Conservation (phyloP, 179 eudicot species). For the Sideroxylon spinosum region DNA sequence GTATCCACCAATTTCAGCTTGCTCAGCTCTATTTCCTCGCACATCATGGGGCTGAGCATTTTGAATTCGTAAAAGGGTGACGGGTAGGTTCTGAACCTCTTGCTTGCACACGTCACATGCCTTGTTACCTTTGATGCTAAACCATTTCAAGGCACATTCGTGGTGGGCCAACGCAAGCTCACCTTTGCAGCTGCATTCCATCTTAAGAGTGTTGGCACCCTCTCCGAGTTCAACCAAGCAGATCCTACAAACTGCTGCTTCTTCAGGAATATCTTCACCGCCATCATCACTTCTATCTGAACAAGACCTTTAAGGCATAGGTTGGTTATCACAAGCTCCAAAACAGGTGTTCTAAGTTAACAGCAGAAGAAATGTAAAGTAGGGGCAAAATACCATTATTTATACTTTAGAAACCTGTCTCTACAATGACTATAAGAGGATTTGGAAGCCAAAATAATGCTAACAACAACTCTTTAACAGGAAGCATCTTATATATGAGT, state of each 20-base stretch:
- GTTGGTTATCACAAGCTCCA: constrained; percentile 23
- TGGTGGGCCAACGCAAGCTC: constrained; percentile 93
- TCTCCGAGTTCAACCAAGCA: constrained; percentile 85
- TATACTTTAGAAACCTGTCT: background rate
- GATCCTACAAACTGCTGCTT: constrained; percentile 97
- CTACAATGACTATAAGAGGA: background rate
- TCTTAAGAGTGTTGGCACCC: constrained; percentile 73
- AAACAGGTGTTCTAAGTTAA: constrained; percentile 4
- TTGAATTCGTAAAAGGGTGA: constrained; percentile 74
- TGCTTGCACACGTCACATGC: constrained; percentile 86
- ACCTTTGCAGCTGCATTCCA: constrained; percentile 98
- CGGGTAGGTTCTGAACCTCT: constrained; percentile 86
- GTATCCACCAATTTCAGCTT: constrained; percentile 40
- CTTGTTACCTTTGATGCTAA: constrained; percentile 93
- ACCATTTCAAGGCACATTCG: constrained; percentile 96
- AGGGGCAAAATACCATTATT: background rate
- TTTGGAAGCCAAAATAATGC: background rate
- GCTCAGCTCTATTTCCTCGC: constrained; percentile 32
- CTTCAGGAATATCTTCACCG: constrained; percentile 80
- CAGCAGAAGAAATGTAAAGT: constrained; percentile 9
- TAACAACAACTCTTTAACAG: background rate
- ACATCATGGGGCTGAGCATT: constrained; percentile 26
- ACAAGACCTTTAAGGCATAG: constrained; percentile 35
- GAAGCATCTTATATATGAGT: background rate
- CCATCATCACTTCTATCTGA: constrained; percentile 50